Conservation (phyloP, 2,329 filamentous ascomycete genomes). For the Aureobasidium zeae region DNA sequence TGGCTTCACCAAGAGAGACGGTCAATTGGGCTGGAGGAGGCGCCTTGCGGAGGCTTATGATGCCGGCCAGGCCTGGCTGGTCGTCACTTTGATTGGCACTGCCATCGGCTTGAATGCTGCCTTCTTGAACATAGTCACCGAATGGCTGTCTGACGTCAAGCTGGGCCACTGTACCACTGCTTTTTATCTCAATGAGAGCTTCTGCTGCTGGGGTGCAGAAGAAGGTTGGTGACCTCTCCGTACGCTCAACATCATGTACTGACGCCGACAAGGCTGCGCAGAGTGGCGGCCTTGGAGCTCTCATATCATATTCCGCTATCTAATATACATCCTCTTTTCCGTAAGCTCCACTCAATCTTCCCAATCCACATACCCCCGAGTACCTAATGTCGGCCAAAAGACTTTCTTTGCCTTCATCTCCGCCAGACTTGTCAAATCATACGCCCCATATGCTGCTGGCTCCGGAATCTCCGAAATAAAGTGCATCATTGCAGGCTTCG, state of each 20-base stretch:
- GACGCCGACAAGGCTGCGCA: slow-evolving; percentile 50
- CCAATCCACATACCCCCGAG: not conserved
- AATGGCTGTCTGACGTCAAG: slow-evolving; percentile 95
- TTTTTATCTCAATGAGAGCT: slow-evolving; percentile 94
- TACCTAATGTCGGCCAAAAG: not conserved
- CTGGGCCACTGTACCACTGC: slow-evolving; percentile 89
- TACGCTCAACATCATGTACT: slow-evolving; percentile 27
- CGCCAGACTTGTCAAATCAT: slow-evolving; percentile 76
- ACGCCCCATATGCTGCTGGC: slow-evolving; percentile 90
- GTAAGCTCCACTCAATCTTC: slow-evolving; percentile 37
- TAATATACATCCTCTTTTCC: slow-evolving; percentile 79
- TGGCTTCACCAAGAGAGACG: slow-evolving; percentile 59
- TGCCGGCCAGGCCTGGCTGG: slow-evolving; percentile 95
- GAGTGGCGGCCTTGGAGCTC: slow-evolving; percentile 88
- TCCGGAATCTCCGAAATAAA: slow-evolving; percentile 99
- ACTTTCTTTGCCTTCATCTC: slow-evolving; percentile 67
- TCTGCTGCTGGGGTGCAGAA: slow-evolving; percentile 96
- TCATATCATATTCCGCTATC: slow-evolving; percentile 69
- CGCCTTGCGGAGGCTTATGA: slow-evolving; percentile 82
- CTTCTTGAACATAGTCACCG: slow-evolving; percentile 87
- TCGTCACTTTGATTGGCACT: slow-evolving; percentile 85
- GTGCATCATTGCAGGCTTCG: slow-evolving; percentile 95
- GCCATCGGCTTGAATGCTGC: slow-evolving; percentile 90
- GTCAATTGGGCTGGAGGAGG: slow-evolving; percentile 68
- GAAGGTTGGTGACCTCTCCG: slow-evolving; percentile 45